Evolutionary conservation across 2,329 filamentous ascomycete species (phyloP).

Genomic region (Ophiosphaerella korrae): DNA sequence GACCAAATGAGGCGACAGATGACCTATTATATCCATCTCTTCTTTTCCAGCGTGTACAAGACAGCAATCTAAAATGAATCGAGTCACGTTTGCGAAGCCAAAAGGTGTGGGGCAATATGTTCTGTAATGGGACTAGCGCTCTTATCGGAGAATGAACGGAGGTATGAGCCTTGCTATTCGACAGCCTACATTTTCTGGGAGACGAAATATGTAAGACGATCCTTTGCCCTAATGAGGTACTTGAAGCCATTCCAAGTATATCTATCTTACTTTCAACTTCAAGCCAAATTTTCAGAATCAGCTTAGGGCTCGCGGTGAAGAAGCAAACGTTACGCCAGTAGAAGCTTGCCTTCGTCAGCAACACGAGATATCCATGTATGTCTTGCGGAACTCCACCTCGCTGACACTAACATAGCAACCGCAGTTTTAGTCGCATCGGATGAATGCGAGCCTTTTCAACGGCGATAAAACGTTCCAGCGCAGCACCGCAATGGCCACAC

Average conservation of each 20-base stretch:
- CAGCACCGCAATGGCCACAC: not conserved
- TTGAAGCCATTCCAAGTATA: too few species aligned
- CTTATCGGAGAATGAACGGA: slow-evolving; percentile 19
- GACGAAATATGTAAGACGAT: slow-evolving; percentile 1
- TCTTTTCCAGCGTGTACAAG: not conserved
- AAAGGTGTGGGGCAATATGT: too few species aligned
- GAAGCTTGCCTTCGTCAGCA: not conserved
- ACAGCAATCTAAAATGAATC: not conserved
- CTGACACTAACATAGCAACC: too few species aligned
- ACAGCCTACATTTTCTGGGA: too few species aligned
- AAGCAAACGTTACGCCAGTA: not conserved
- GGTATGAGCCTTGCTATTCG: slow-evolving; percentile 19
- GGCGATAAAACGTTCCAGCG: not conserved
- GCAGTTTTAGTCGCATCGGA: too few species aligned
- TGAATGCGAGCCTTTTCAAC: not conserved
- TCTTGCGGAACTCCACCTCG: not conserved
- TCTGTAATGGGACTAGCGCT: slow-evolving; percentile 21
- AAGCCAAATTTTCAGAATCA: too few species aligned
- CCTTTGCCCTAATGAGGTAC: not conserved
- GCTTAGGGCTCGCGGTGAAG: too few species aligned
- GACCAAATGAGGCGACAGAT: slow-evolving; percentile 32
- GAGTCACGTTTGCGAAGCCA: too few species aligned
- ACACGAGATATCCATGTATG: too few species aligned
- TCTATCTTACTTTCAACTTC: too few species aligned
- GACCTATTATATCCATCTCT: slow-evolving; percentile 24